These are phyloP conservation scores for Citrus hindsii DNA, from an alignment of 345 rosid species.

Conservation along the genomic window DNA sequence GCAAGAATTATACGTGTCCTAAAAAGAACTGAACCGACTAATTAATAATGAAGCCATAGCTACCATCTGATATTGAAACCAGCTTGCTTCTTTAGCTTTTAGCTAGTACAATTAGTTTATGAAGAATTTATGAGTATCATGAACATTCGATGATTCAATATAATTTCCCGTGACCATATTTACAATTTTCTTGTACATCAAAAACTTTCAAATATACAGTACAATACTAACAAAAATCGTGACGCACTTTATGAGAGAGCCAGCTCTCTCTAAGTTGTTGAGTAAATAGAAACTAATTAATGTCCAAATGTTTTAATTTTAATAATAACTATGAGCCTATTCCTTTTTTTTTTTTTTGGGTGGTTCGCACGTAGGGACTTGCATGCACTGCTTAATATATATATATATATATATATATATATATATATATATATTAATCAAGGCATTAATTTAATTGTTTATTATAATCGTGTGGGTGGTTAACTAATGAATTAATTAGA, in stretches of 20 bases:
- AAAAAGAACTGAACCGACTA: no score
- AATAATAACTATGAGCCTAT: neutral
- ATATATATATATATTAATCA: no score
- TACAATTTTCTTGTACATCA: conserved; percentile 2
- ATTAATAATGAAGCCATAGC: neutral
- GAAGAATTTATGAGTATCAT: conserved; percentile 16
- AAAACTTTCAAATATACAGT: neutral
- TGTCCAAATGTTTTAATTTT: no score
- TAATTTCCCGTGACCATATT: conserved; percentile 3
- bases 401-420: no score
- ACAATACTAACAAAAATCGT: neutral
- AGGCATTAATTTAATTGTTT: neutral
- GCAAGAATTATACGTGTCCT: neutral
- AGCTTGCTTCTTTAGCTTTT: neutral
- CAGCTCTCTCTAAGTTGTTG: neutral
- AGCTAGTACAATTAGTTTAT: neutral
- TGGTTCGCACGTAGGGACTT: neutral
- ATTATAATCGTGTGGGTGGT: neutral
- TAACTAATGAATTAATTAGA: neutral
- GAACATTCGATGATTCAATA: conserved; percentile 13
- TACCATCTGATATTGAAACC: neutral
- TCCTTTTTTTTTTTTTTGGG: neutral
- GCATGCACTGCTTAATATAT: no score
- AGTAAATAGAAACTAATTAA: no score
- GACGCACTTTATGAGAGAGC: neutral